These are phyloP conservation scores for Gossypium stocksii DNA, from an alignment of 345 rosid genomes.

Conservation along the genomic window DNA sequence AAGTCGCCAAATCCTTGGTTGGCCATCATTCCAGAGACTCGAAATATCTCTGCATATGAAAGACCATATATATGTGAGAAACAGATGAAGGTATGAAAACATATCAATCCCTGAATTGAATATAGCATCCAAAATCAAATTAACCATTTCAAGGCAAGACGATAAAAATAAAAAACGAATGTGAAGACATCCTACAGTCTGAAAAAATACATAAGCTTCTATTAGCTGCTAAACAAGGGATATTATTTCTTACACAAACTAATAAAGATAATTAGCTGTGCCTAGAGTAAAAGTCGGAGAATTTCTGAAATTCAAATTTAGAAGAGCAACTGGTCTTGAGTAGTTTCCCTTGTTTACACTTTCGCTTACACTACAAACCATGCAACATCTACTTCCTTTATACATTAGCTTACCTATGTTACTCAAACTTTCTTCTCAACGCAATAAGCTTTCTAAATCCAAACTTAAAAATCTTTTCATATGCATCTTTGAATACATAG, in stretches of 20 bases:
- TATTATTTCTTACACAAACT: neutral
- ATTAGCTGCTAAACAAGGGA: neutral
- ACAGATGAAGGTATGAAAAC: neutral
- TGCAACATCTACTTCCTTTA: neutral
- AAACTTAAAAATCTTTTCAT: neutral
- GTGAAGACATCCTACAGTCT: neutral
- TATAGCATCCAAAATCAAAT: neutral
- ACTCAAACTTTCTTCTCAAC: conserved; percentile 5
- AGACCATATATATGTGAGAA: conserved; percentile 19
- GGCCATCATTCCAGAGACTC: conserved; percentile 75
- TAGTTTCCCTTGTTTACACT: neutral
- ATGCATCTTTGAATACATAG: conserved; percentile 1
- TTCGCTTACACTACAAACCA: neutral
- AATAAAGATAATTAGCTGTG: neutral
- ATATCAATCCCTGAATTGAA: neutral
- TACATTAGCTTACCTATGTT: neutral
- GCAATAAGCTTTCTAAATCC: neutral
- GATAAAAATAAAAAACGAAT: neutral
- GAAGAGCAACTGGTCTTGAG: neutral
- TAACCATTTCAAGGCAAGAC: neutral
- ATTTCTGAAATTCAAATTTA: neutral
- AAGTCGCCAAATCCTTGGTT: conserved; percentile 90
- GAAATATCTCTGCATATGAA: conserved; percentile 65
- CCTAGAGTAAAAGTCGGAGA: too few species aligned
- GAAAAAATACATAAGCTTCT: neutral